Percentiles rank a stretch among this genome's conserved stretches.
phyloP scores from a whole-genome alignment of 1,284 basidiomycete genomes.

The Cutaneotrichosporon cavernicola region DNA sequence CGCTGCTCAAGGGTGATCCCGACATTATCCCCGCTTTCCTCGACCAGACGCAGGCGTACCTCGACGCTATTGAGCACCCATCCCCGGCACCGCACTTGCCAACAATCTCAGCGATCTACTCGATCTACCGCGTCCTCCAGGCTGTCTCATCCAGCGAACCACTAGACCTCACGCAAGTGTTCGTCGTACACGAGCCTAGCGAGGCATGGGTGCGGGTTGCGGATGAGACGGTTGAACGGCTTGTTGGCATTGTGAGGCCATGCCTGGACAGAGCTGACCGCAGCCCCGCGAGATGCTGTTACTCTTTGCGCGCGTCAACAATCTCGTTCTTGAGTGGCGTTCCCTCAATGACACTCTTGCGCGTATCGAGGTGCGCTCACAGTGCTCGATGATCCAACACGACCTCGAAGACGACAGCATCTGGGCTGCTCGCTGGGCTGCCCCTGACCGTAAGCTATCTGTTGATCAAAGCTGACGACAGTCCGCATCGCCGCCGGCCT shows the following conservation, averaged over 20 bases:
- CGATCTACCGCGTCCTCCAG: conserved; percentile 8
- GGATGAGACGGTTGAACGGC: conserved; percentile 2
- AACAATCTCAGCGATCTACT: conserved; percentile 3
- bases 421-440: neutral
- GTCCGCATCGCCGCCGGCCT: neutral
- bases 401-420: conserved; percentile 9
- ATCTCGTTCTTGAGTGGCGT: conserved; percentile 4
- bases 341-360: neutral
- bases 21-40: conserved; percentile 10
- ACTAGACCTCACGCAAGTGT: neutral
- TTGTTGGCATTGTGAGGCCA: conserved; percentile 2
- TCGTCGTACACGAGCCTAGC: neutral
- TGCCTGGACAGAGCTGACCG: neutral
- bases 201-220: conserved; percentile 5
- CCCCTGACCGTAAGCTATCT: neutral
- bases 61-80: conserved; percentile 3
- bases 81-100: conserved; percentile 4
- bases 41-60: conserved; percentile 7
- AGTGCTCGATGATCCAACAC: conserved; percentile 11
- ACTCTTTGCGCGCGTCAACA: conserved; percentile 4
- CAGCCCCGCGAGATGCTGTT: conserved; percentile 8
- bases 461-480: neutral
- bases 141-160: neutral
- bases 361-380: conserved; percentile 3
- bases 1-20: conserved; percentile 3